A percentile compares a stretch with the other conserved stretches of the same genome.
These are phyloP conservation scores for Diaporthe citrichinensis DNA, from an alignment of 2,329 filamentous ascomycete species.

Conservation along the genomic window DNA sequence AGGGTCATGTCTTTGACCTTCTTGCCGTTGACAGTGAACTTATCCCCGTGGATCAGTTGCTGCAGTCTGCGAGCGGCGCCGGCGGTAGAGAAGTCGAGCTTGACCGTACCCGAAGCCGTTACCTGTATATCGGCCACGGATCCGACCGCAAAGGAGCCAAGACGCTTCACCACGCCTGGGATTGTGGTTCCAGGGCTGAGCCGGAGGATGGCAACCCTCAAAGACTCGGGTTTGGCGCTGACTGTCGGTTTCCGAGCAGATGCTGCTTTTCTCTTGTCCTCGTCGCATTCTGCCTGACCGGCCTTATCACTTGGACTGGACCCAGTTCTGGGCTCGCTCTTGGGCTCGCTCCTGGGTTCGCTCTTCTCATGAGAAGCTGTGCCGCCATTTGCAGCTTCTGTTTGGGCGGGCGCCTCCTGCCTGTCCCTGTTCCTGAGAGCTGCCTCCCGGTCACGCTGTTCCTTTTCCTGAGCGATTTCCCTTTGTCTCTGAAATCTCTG, in stretches of 20 bases:
- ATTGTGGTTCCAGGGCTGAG: background rate
- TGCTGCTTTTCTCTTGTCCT: background rate
- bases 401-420: background rate
- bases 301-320: background rate
- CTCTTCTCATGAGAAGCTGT: background rate
- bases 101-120: background rate
- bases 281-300: background rate
- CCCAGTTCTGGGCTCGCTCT: background rate
- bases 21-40: conserved; percentile 7
- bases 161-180: background rate
- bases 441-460: conserved; percentile 14
- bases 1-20: background rate
- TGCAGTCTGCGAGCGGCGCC: background rate
- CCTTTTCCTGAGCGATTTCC: background rate
- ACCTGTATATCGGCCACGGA: background rate
- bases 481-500: background rate
- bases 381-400: background rate
- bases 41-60: background rate
- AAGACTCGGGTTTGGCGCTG: background rate
- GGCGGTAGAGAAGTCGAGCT: conserved; percentile 4
- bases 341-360: no score
- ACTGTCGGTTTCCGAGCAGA: background rate
- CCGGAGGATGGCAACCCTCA: background rate
- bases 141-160: background rate
- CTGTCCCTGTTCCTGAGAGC: background rate